Evolutionary conservation across 352 stramenopile species (phyloP).

Genomic region (Phytophthora tubulina): DNA sequence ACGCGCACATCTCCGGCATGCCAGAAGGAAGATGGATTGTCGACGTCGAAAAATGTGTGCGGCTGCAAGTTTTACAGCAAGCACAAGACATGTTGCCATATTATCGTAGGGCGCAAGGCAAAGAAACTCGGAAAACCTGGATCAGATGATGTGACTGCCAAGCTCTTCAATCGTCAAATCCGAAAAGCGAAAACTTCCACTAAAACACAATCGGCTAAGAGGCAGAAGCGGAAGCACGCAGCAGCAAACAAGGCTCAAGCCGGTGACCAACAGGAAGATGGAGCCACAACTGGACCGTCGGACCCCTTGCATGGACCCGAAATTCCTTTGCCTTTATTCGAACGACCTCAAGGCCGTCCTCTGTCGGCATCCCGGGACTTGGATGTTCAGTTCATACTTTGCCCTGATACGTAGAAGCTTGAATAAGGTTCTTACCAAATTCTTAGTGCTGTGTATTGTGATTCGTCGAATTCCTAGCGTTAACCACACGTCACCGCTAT

Average conservation of each 20-base stretch:
- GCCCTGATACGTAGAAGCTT: background rate
- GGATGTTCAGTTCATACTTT: constrained; percentile 1
- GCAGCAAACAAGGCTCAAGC: background rate
- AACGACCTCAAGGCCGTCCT: background rate
- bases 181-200: background rate
- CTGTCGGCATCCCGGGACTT: background rate
- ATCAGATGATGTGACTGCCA: background rate
- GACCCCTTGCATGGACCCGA: background rate
- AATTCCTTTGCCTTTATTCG: background rate
- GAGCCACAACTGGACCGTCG: too few species aligned
- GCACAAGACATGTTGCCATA: constrained; percentile 11
- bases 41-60: constrained; percentile 1
- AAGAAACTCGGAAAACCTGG: background rate
- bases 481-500: too few species aligned
- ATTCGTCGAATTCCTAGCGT: too few species aligned
- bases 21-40: constrained; percentile 7
- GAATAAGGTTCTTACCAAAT: background rate
- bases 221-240: background rate
- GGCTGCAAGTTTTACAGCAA: constrained; percentile 12
- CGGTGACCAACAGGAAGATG: background rate
- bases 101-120: constrained; percentile 4
- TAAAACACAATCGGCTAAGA: background rate
- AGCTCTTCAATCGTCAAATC: constrained; percentile 8
- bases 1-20: background rate
- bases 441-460: too few species aligned